Conservation (phyloP, 2,329 filamentous ascomycete species). For the Zarea fungicola region DNA sequence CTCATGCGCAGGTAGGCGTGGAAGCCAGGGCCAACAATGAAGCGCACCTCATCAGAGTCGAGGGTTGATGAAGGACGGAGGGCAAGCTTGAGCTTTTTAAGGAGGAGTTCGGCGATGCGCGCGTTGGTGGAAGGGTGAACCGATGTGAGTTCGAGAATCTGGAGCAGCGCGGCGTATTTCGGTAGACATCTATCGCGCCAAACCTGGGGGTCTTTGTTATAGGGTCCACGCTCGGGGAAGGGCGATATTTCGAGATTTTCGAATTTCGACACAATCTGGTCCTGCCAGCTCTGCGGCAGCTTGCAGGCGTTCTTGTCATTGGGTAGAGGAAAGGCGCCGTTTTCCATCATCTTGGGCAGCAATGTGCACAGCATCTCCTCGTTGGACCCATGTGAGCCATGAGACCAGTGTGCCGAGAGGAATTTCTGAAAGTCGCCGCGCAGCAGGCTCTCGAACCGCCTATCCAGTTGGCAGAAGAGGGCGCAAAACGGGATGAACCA, state of each 20-base stretch:
- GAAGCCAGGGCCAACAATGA: constrained; percentile 72
- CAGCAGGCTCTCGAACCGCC: constrained; percentile 72
- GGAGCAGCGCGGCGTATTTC: constrained; percentile 62
- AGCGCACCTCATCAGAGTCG: constrained; percentile 59
- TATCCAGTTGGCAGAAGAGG: constrained; percentile 68
- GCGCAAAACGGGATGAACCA: constrained; percentile 85
- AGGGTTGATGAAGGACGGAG: constrained; percentile 55
- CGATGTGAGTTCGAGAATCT: constrained; percentile 54
- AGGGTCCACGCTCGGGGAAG: constrained; percentile 58
- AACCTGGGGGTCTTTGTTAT: constrained; percentile 55
- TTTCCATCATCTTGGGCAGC: constrained; percentile 58
- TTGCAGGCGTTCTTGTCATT: constrained; percentile 49
- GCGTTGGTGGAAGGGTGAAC: constrained; percentile 63
- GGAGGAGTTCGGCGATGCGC: constrained; percentile 59
- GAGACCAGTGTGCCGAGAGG: constrained; percentile 67
- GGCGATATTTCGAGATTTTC: constrained; percentile 58
- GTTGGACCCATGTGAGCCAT: constrained; percentile 50
- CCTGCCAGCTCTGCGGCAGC: constrained; percentile 65
- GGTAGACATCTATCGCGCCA: constrained; percentile 61
- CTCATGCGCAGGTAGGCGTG: constrained; percentile 65
- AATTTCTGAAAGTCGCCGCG: constrained; percentile 82
- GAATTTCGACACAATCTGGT: constrained; percentile 66
- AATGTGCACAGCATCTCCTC: constrained; percentile 66
- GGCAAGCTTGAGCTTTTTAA: constrained; percentile 61
- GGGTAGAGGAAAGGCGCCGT: constrained; percentile 47